Base-by-base conservation (phyloP, 148 eudicot genomes). In the Pharnaceum exiguum region DNA sequence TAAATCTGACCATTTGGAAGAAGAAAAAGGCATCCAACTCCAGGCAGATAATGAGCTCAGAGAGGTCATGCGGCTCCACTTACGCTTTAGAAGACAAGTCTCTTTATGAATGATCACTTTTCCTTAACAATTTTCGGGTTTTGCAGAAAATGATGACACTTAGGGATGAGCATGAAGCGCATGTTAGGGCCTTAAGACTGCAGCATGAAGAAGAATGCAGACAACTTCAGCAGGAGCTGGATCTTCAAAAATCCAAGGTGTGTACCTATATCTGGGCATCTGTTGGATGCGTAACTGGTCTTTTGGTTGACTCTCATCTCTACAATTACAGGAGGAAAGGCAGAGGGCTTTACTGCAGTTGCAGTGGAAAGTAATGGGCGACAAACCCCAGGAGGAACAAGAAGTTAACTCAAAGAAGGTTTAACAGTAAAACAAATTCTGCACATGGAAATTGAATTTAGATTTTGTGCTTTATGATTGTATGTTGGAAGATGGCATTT, bases 301-400 rank as follows among this genome's bases (percentile, higher is more conserved):
- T 57, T 31, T 36, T 40, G 16, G n/a, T 48, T 61, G 67, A 51
- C 48, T 55, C 53, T 39, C 40, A 36, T 50, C 46, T 28, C 51
- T n/a, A 22, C 11, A 15, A 51, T 67, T 33, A 66, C 76, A 90
- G 97, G 96, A 93, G 72, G 98, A 93, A 67, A 93, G 78, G 79
- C 98, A 93, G 75, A 79, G 81, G 72, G 80, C 90, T 39, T 66
- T 85, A 43, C 62, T 93, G 75, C 89, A 93, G 77, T 63, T 93
- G 69, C 96, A 88, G 72, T 93, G 85, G 98, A 85, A 77, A 79
- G 98, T 85, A 62, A 93, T 93, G 98, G 57, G 95, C 46, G 86
- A 84, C 71, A 77, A 78, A 30, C 90, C 86, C 36, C 84, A 85
- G 60, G 90, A 81, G 60, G 96, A 93, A 31, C 96, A 85, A 78